A percentile compares a stretch with the other conserved stretches of the same genome.
Conservation (phyloP, 2,329 filamentous ascomycete genomes). For the Fusarium heterosporum region DNA sequence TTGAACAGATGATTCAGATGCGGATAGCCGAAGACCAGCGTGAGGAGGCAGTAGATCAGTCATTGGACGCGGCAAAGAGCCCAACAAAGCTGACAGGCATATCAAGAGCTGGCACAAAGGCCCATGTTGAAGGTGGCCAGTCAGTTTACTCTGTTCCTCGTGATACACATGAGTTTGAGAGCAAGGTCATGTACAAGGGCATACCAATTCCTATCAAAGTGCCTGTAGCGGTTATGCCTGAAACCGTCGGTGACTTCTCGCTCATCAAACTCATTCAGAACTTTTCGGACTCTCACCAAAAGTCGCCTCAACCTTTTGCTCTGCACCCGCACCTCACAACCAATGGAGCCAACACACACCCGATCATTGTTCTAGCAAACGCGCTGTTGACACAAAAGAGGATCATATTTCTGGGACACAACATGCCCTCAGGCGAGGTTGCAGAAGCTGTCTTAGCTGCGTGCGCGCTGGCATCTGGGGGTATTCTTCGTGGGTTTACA, state of each 20-base stretch:
- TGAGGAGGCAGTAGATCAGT: conserved; percentile 54
- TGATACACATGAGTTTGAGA: conserved; percentile 98
- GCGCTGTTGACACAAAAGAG: conserved; percentile 96
- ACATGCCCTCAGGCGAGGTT: conserved; percentile 93
- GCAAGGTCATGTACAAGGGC: conserved; percentile 93
- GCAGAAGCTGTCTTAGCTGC: conserved; percentile 98
- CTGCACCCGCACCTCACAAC: conserved; percentile 94
- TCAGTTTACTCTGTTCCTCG: conserved; percentile 81
- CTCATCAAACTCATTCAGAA: conserved; percentile 97
- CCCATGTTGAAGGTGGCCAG: conserved; percentile 68
- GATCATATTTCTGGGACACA: conserved; percentile 94
- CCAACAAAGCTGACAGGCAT: conserved; percentile 62
- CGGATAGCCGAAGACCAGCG: conserved; percentile 75
- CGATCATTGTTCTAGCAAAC: conserved; percentile 94
- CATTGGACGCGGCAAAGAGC: conserved; percentile 59
- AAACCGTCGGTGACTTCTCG: conserved; percentile 97
- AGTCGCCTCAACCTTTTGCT: conserved; percentile 84
- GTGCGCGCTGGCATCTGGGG: conserved; percentile 91
- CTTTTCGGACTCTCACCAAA: conserved; percentile 85
- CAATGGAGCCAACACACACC: conserved; percentile 88
- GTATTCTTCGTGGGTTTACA: conserved; percentile 92
- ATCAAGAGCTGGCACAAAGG: conserved; percentile 71
- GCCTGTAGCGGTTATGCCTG: conserved; percentile 90
- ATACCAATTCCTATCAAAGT: conserved; percentile 98
- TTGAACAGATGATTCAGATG: conserved; percentile 91